Evolutionary conservation across 108 stramenopile species (phyloP).

Genomic region (Aureococcus anophagefferens): DNA sequence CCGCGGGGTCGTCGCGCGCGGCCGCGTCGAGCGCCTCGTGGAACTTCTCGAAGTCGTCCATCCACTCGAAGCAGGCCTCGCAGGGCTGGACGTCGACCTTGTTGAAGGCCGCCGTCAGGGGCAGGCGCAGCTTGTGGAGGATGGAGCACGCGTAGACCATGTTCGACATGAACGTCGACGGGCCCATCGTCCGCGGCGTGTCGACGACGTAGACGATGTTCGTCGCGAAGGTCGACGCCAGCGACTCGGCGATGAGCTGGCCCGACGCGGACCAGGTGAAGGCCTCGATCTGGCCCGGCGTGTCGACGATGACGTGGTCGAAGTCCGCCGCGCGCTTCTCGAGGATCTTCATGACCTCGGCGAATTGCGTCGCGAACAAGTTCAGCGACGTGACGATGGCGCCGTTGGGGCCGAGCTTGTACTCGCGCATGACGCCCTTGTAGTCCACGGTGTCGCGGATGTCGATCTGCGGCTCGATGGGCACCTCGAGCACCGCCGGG

Average conservation of each 20-base stretch:
- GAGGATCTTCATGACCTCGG: conserved; percentile 85
- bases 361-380: conserved; percentile 95
- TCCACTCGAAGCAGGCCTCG: conserved; percentile 90
- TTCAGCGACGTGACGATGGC: conserved; percentile 96
- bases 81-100: conserved; percentile 77
- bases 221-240: conserved; percentile 89
- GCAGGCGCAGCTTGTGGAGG: conserved; percentile 83
- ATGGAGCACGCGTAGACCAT: conserved; percentile 98
- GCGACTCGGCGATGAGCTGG: conserved; percentile 77
- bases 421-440: conserved; percentile 94
- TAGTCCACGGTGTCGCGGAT: conserved; percentile 98
- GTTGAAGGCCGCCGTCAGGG: conserved; percentile 87
- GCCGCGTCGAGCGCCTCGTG: conserved; percentile 82
- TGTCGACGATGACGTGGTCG: conserved; percentile 86
- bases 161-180: conserved; percentile 98
- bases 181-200: conserved; percentile 81
- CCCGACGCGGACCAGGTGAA: conserved; percentile 99
- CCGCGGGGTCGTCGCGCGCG: conserved; percentile 5
- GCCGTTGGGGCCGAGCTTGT: conserved; percentile 95
- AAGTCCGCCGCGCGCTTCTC: conserved; percentile 63
- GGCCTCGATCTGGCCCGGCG: conserved; percentile 98
- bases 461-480: conserved; percentile 89
- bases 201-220: conserved; percentile 88
- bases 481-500: conserved; percentile 81
- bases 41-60: conserved; percentile 91